Base-by-base conservation (phyloP, 805 yeast species). In the Tetrapisispora iriomotensis region DNA sequence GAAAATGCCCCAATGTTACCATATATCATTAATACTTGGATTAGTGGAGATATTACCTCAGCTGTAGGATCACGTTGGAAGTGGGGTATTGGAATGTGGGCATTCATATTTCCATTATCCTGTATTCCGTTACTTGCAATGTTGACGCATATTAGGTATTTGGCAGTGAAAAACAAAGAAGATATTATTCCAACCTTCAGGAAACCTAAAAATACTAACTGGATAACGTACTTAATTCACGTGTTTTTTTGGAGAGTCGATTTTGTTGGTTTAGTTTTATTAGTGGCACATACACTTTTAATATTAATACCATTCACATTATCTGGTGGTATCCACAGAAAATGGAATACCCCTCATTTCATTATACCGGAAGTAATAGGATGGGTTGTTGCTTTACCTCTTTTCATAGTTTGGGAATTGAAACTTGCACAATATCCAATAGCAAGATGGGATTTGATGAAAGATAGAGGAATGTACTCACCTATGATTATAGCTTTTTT, bases 1-100 rank as follows among this genome's bases (percentile, higher is more conserved):
- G 69, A 80, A 9, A 74, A 75, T 47, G 60, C 77, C 31, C 82
- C 84, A 3, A 78, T 82, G 3, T 59, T 72, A 35, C 85, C 85
- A 1, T 77, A 74, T 49, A 69, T 79, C 45, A 75, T 80, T 53
- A 80, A 78, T 55, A 75, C 86, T 21, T 80, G 86, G 86, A 65
- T 77, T 39, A 61, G 75, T 27, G 85, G 83, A 45, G 58, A 74
- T 50, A 62, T 79, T 28, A 53, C 66, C 8, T 42, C 48, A 7
- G 59, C 58, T 23, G 54, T 68, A 41, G 62, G 58, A 33, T 24
- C 38, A 10, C 48, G 55, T 13, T 71, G 76, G 70, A 57, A 66
- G 18, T 74, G 77, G 76, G 69, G 72, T 42, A 70, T 73, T 45
- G 77, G 75, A 19, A 73, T 75, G 62, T 75, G 75, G 74, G 79